These are phyloP conservation scores for Brettanomyces naardenensis DNA, from an alignment of 805 yeast genomes.

Conservation along the genomic window DNA sequence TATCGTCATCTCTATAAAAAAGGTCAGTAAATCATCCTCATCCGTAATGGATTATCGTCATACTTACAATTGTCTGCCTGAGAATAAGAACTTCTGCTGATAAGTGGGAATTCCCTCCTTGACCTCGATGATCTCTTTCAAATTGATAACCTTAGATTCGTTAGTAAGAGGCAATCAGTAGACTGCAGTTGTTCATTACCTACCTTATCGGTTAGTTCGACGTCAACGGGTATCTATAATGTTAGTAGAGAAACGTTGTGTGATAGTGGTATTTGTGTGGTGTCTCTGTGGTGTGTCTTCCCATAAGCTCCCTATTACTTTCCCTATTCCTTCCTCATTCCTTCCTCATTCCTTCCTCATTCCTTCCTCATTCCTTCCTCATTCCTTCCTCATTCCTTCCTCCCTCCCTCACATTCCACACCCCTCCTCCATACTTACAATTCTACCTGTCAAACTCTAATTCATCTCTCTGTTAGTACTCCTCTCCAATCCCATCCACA, in stretches of 20 bases:
- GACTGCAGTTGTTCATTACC: constrained; percentile 16
- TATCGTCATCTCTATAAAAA: constrained; percentile 61
- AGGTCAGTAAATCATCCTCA: not conserved
- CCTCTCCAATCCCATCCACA: too few relatives aligned
- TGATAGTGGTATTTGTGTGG: too few relatives aligned
- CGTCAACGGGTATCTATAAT: constrained; percentile 57
- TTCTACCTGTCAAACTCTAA: constrained; percentile 72
- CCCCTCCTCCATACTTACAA: constrained; percentile 30
- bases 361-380: too few relatives aligned
- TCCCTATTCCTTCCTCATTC: too few relatives aligned
- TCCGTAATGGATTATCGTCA: not conserved
- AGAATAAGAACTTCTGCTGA: constrained; percentile 85
- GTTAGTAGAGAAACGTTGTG: not conserved
- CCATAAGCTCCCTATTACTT: too few relatives aligned
- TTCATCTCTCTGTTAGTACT: too few relatives aligned
- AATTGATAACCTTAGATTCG: constrained; percentile 34
- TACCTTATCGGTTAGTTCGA: constrained; percentile 60
- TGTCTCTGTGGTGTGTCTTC: too few relatives aligned
- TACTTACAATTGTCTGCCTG: constrained; percentile 82
- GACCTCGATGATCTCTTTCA: constrained; percentile 90
- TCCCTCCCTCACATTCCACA: too few relatives aligned
- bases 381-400: too few relatives aligned
- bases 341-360: too few relatives aligned
- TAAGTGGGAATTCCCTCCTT: constrained; percentile 96
- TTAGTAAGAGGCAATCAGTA: constrained; percentile 12